Evolutionary conservation across 805 yeast species (phyloP).

Genomic region (Wickerhamomyces alni): DNA sequence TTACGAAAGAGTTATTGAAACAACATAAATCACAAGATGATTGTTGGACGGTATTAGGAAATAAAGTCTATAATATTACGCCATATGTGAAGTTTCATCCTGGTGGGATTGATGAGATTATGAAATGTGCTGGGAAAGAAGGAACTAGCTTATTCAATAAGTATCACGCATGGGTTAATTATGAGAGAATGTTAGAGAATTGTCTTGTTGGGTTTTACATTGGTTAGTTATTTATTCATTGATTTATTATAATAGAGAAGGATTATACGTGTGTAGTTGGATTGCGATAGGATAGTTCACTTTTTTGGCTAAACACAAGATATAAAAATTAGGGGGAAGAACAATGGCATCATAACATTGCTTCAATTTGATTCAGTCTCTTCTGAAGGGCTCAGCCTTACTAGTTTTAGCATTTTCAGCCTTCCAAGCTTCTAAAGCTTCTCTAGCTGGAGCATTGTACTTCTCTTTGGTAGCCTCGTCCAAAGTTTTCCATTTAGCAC

Average conservation of each 20-base stretch:
- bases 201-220: constrained; percentile 61
- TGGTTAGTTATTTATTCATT: constrained; percentile 5
- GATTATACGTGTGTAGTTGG: too few species aligned
- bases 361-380: too few species aligned
- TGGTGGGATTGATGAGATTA: constrained; percentile 77
- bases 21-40: constrained; percentile 58
- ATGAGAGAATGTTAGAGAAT: constrained; percentile 69
- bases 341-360: too few species aligned
- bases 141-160: constrained; percentile 72
- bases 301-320: too few species aligned
- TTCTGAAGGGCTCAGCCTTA: too few species aligned
- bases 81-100: constrained; percentile 85
- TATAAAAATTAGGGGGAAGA: too few species aligned
- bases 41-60: constrained; percentile 80
- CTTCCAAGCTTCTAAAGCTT: constrained; percentile 29
- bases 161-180: constrained; percentile 79
- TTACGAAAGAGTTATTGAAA: constrained; percentile 51
- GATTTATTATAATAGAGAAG: too few species aligned
- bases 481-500: constrained; percentile 87
- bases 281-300: too few species aligned
- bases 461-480: constrained; percentile 65
- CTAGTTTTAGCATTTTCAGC: constrained; percentile 8
- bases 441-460: constrained; percentile 5
- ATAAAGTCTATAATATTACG: constrained; percentile 82
- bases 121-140: constrained; percentile 79